Evolutionary conservation across 2,329 filamentous ascomycete genomes (phyloP).

Genomic region (Alternaria dauci): DNA sequence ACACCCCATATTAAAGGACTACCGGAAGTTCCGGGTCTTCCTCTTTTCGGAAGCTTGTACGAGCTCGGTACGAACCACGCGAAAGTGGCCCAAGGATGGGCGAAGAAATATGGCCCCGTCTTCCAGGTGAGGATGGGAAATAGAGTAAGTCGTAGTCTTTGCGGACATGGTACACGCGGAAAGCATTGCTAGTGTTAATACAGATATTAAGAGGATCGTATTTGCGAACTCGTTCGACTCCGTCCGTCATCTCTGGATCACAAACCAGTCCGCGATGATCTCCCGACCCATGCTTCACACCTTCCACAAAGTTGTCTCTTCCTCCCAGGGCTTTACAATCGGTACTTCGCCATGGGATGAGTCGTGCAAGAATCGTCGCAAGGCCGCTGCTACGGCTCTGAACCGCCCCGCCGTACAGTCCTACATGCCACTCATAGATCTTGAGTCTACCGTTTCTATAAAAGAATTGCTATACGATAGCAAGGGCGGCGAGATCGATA

Average conservation of each 20-base stretch:
- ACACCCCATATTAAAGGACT: conserved; percentile 59
- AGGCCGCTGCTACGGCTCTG: conserved; percentile 79
- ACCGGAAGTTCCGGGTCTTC: conserved; percentile 58
- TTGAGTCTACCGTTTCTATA: conserved; percentile 76
- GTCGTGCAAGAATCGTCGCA: conserved; percentile 77
- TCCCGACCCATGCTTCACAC: conserved; percentile 81
- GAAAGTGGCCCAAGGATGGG: conserved; percentile 56
- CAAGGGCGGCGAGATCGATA: conserved; percentile 66
- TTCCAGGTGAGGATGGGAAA: conserved; percentile 69
- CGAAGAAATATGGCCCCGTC: conserved; percentile 59
- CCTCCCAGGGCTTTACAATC: conserved; percentile 80
- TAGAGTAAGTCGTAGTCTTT: conserved; percentile 55
- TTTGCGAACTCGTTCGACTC: conserved; percentile 82
- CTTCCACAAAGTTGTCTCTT: conserved; percentile 80
- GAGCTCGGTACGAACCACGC: conserved; percentile 59
- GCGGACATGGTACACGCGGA: not conserved
- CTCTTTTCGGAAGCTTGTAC: conserved; percentile 57
- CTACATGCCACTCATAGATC: conserved; percentile 84
- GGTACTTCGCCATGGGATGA: conserved; percentile 87
- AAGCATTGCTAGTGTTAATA: conserved; percentile 9
- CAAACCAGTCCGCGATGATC: conserved; percentile 78
- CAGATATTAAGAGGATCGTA: conserved; percentile 65
- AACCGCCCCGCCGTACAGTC: conserved; percentile 78
- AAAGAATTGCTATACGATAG: conserved; percentile 74
- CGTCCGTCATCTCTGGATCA: conserved; percentile 78